These are phyloP conservation scores for Lippia alba DNA, from an alignment of 305 asterid species.

Conservation along the genomic window DNA sequence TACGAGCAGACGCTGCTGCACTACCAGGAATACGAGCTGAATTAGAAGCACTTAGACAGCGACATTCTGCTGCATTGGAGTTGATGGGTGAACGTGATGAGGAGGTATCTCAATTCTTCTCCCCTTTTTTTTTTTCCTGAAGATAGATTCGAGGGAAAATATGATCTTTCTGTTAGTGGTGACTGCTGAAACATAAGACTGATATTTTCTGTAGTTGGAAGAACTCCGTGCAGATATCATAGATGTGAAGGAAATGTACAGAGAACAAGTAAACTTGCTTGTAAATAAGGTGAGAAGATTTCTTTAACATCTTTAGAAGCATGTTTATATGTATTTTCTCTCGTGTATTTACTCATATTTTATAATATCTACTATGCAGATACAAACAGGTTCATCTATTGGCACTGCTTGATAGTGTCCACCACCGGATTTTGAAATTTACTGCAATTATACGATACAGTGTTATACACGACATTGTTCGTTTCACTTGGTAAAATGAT, in stretches of 20 bases:
- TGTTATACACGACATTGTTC: neutral
- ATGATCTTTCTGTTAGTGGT: neutral
- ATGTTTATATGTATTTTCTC: no score
- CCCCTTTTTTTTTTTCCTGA: neutral
- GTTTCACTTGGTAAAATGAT: conserved; percentile 23
- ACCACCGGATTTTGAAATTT: conserved; percentile 23
- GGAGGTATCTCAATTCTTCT: conserved; percentile 60
- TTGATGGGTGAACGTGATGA: conserved; percentile 99
- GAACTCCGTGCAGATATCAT: conserved; percentile 94
- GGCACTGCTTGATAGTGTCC: conserved; percentile 41
- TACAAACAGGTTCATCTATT: conserved; percentile 69
- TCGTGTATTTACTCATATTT: neutral
- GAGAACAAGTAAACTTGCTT: conserved; percentile 36
- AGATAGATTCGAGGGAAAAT: neutral
- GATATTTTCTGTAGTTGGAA: conserved; percentile 68
- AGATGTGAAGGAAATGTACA: conserved; percentile 87
- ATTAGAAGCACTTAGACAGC: conserved; percentile 87
- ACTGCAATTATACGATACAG: conserved; percentile 8
- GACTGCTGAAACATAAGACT: no score
- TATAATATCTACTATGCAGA: conserved; percentile 51
- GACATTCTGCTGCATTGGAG: conserved; percentile 96
- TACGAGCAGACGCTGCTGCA: conserved; percentile 73
- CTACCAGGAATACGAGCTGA: conserved; percentile 91
- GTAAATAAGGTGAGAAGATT: conserved; percentile 71
- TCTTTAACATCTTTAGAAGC: conserved; percentile 1